A percentile compares a stretch with the other conserved stretches of the same genome.
These are phyloP conservation scores for Trametes sp. DNA, from an alignment of 1,284 basidiomycete genomes.

Conservation along the genomic window DNA sequence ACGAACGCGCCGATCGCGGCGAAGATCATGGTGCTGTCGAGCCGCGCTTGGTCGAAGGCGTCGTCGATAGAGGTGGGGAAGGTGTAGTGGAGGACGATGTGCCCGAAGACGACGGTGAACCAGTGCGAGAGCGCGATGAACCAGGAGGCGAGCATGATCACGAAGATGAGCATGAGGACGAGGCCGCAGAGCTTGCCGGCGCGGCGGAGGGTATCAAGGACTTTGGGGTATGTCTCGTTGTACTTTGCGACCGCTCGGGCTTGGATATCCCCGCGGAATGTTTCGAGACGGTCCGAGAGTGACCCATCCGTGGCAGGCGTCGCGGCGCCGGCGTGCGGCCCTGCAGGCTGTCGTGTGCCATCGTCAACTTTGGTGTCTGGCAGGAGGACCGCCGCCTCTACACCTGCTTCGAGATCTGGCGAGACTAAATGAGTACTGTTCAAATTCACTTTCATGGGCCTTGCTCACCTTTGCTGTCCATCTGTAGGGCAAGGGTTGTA, in stretches of 20 bases:
- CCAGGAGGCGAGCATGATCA: conserved; percentile 19
- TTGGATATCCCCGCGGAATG: neutral
- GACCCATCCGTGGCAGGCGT: neutral
- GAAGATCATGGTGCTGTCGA: conserved; percentile 24
- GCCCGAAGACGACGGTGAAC: conserved; percentile 24
- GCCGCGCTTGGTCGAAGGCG: neutral
- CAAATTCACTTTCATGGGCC: neutral
- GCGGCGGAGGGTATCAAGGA: conserved; percentile 1
- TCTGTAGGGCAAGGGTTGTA: too few relatives aligned
- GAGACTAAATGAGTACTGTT: neutral
- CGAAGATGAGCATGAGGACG: conserved; percentile 21
- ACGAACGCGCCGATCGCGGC: conserved; percentile 22
- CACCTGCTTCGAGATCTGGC: neutral
- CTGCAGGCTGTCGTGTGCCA: neutral
- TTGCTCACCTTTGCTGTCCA: neutral
- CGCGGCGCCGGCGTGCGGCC: neutral
- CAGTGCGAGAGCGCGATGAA: conserved; percentile 21
- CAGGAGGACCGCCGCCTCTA: neutral
- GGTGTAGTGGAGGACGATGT: conserved; percentile 20
- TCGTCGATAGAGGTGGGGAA: conserved; percentile 15
- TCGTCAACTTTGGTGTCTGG: neutral
- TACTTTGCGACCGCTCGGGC: neutral
- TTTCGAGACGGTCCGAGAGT: neutral
- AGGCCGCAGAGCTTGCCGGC: conserved; percentile 10
- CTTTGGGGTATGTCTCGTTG: conserved; percentile 4